A percentile compares a stretch with the other conserved stretches of the same genome.
phyloP scores from a whole-genome alignment of 257 asterid genomes.

The Salvia rosmarinus region DNA sequence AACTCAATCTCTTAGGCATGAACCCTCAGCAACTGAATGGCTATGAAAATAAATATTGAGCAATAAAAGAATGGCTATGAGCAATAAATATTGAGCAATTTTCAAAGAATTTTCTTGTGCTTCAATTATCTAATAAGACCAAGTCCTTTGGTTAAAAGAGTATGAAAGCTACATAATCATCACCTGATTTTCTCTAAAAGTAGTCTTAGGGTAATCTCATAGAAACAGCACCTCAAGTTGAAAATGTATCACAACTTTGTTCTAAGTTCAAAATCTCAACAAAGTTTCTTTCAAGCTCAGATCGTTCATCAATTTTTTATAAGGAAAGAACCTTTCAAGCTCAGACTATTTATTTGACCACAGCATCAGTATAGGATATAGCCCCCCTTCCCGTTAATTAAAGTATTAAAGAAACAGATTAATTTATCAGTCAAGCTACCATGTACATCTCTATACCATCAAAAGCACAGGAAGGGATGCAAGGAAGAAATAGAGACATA shows the following conservation, averaged over 20 bases:
- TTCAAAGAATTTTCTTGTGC: constrained; percentile 1
- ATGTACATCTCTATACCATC: constrained; percentile 21
- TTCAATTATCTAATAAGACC: neutral
- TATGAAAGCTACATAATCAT: neutral
- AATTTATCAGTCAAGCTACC: constrained; percentile 14
- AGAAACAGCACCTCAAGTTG: constrained; percentile 16
- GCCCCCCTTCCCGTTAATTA: neutral
- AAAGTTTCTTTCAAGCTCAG: constrained; percentile 11
- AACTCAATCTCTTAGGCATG: constrained; percentile 5
- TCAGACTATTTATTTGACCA: neutral
- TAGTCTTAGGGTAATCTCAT: constrained; percentile 2
- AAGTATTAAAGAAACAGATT: neutral
- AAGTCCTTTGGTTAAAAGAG: neutral
- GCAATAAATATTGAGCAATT: no score
- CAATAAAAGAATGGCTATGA: neutral
- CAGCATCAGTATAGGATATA: constrained; percentile 11
- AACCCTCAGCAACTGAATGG: neutral
- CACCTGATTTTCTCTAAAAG: constrained; percentile 12
- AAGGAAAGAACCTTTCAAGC: constrained; percentile 2
- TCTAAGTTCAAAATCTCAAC: neutral
- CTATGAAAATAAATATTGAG: no score
- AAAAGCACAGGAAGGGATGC: constrained; percentile 27
- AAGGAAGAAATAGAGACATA: constrained; percentile 41
- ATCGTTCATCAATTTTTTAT: neutral
- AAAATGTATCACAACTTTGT: constrained; percentile 7